Evolutionary conservation across 1,284 basidiomycete genomes (phyloP), one percentile per base, ranked within the genome.

Genomic region (Cutaneotrichosporon mucoides): DNA sequence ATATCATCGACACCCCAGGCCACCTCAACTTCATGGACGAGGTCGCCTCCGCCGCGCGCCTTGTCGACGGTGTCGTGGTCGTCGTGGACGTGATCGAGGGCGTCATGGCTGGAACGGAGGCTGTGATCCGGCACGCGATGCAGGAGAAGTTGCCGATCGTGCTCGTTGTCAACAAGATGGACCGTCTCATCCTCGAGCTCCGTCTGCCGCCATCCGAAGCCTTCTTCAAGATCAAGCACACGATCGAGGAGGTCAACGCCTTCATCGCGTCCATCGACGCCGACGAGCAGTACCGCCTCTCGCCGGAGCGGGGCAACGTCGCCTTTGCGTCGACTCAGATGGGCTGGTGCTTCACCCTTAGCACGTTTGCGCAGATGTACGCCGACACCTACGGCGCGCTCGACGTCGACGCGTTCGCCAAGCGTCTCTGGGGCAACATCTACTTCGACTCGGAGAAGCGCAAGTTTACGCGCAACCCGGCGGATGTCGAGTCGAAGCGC

Each of bases 1-100:
- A 99, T 79, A 77, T 98, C 44, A 87, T 99, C 71, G 96, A 99
- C 79, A 99, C 96, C 0, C 96, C 96, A 1, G 96, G 96, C 34
- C 96, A 99, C 73, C 89, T 94, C 63, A 99, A 99, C 79, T 99
- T 99, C 76, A 84, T 92, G 15, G 96, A 99, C 73, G 96, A 99
- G 79, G 92, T 95, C 11, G 93, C 93, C 5, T 86, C 88, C 15
- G 84, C 90, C 3, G 85, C 93, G 59, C 85, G 95, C 41, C 80
- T 98, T 33, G 88, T 85, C n/a, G 96, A 99, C 73, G 96, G 96
- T 56, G 87, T 97, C 41, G 77, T 99, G 3, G 80, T 99, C 12
- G 94, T 99, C 1, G 92, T 98, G 4, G 93, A 98, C 71, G 93
- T 91, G 24, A 89, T 96, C 11, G 94, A 97, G 81, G 93, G 93